Evolutionary conservation across 192 early-diverging fungal species (phyloP), one percentile per base, ranked within the genome.

Genomic region (Coemansia sp.): DNA sequence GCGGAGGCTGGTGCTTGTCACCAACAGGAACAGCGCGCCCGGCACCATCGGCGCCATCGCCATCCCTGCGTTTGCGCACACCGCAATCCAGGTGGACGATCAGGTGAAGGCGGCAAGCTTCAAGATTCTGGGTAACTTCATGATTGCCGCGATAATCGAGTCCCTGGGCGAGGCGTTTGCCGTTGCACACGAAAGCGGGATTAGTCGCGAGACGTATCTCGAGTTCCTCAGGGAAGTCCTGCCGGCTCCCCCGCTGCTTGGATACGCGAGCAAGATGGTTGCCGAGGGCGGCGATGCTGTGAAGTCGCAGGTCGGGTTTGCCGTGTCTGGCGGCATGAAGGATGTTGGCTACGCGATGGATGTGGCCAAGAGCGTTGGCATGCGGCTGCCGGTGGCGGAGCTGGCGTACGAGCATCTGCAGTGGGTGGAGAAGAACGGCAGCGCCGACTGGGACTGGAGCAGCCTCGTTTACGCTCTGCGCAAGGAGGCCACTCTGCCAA

Each of bases 121-220:
- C 68, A 92, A 92, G 61, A 74, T 92, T 9, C 59, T 86, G 42
- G 89, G 89, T 57, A 92, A 92, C 61, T 92, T 87, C 49, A 84
- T 92, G 61, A 72, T 92, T 23, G 72, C 71, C 0, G 69, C 84
- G 2, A 69, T 81, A 5, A 64, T 89, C 18, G 89, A 92, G 69
- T 61, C 87, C 4, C 49, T 92, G 9, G 86, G 88, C 0, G 89
- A 92, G 59, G 91, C 86, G 6, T 60, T 88, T 47, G 87, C 84
- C 0, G 79, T 91, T 1, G 87, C 86, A 0, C 86, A 88, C 42
- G 81, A 81, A 45, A 41, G 64, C 5, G 87, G 79, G 4, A 41
- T 90, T 16, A 75, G 85, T 5, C 75, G 86, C 43, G 76, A 82
- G 8, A 77, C 86, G 21, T 76, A 87, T 15, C 44, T 85, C 11